Percentiles rank a stretch among this genome's conserved stretches.
Evolutionary conservation across 345 rosid genomes (phyloP).

Genomic region (Eucalyptus viminalis): DNA sequence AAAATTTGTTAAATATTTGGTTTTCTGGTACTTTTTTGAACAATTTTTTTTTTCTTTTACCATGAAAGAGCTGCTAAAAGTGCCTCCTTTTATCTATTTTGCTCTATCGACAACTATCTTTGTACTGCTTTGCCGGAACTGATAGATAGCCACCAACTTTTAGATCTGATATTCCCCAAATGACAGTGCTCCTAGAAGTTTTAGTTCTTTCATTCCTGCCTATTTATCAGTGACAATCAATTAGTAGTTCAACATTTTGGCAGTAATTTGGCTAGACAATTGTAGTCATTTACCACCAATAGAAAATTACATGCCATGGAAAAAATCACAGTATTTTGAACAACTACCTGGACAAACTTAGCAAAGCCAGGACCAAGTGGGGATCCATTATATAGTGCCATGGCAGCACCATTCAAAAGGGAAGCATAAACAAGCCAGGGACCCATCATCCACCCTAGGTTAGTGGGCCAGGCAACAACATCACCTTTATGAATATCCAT

Average conservation of each 20-base stretch:
- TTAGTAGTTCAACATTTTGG: background rate
- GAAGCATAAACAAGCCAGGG: constrained; percentile 98
- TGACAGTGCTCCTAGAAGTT: background rate
- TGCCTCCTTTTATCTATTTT: background rate
- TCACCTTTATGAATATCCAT: constrained; percentile 71
- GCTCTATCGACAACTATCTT: background rate
- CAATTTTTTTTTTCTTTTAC: background rate
- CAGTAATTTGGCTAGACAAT: background rate
- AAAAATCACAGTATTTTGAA: background rate
- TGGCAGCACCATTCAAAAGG: constrained; percentile 76
- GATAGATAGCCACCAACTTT: background rate
- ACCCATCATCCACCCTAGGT: constrained; percentile 99
- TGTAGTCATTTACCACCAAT: background rate
- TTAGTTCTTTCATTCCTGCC: background rate
- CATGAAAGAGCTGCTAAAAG: background rate
- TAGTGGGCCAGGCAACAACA: constrained; percentile 94
- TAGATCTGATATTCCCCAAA: background rate
- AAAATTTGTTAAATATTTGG: background rate
- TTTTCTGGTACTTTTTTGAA: background rate
- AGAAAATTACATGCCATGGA: background rate
- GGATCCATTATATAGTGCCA: constrained; percentile 89
- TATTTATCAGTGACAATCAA: background rate
- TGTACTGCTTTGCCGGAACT: background rate
- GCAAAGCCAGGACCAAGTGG: constrained; percentile 83
- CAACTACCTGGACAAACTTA: constrained; percentile 81